Base-by-base conservation (phyloP, 1,139 yeast species). In the Taphrina communis region DNA sequence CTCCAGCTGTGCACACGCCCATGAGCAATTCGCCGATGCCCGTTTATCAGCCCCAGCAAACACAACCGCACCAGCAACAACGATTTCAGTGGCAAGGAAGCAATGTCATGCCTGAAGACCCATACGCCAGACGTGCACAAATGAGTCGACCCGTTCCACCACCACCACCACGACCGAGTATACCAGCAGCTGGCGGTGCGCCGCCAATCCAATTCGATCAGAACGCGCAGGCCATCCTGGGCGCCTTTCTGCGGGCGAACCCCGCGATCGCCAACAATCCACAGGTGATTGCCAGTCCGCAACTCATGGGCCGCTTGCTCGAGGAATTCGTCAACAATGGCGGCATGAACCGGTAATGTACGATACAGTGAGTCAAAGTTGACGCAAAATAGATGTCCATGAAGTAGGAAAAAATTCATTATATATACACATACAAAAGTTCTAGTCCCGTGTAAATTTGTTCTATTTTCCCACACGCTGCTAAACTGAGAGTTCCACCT, bases 401-500 rank as follows among this genome's bases (percentile, higher is more conserved):
- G 31, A 25, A 25, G 31, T 25, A 25, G 31, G 4, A 25, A 25
- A 25, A 25, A 25, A 2, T 25, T 25, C 2, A 25, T 25, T 25
- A 25, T 21, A 11, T 50, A 50, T 50, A 44, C 19, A 44, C 48
- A 44, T 12, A 44, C 31, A 25, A 25, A 25, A 25, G 31, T 25
- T 25, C 31, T 25, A 25, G 1, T 25, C 31, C 31, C 31, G 31
- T 25, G 31, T 25, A 25, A 25, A 2, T 25, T 25, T 25, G 31
- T 17, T 17, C 41, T 38, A 8, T 38, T 38, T 38, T 11, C 17
- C 17, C 17, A 17, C 17, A 17, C 17, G 17, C 17, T 17, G 17
- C 46, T 42, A 9, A 12, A 86, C 90, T 72, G 82, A 82, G 73
- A 86, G 79, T 76, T 85, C 85, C 70, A 90, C 94, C 73, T 82